These are phyloP conservation scores for Vitis rotundifolia DNA, from an alignment of 164 flowering plant species.

Conservation along the genomic window DNA sequence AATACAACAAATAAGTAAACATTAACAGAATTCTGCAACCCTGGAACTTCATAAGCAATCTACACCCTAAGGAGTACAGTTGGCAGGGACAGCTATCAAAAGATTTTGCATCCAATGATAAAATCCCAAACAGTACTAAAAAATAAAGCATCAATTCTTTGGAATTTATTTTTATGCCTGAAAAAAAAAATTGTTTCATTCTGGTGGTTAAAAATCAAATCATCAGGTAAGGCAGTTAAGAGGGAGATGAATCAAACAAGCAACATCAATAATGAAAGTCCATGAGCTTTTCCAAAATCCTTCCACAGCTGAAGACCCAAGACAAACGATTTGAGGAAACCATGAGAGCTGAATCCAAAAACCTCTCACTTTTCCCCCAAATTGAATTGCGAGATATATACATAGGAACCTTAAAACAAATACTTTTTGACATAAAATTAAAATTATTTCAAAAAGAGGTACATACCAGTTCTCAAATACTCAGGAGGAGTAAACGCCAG, in stretches of 20 bases:
- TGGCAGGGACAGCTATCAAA: too few relatives aligned
- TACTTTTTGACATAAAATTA: neutral
- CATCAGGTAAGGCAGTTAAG: neutral
- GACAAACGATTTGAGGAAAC: too few relatives aligned
- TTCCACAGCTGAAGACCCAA: neutral
- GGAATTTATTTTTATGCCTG: too few relatives aligned
- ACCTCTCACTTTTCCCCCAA: neutral
- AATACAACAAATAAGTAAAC: too few relatives aligned
- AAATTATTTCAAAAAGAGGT: neutral
- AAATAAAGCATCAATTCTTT: too few relatives aligned
- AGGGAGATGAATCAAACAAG: neutral
- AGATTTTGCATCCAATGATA: too few relatives aligned
- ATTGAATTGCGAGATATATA: neutral
- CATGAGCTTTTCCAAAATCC: neutral
- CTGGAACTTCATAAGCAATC: neutral
- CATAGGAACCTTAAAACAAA: neutral
- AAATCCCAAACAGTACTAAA: too few relatives aligned
- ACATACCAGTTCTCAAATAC: conserved; percentile 59
- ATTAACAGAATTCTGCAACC: neutral
- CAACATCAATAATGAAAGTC: neutral
- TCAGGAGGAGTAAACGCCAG: conserved; percentile 74
- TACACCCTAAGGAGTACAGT: too few relatives aligned
- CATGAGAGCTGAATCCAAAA: too few relatives aligned
- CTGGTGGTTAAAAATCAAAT: too few relatives aligned
- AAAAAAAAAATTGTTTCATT: too few relatives aligned